Base-by-base conservation (phyloP, 305 asterid genomes). In the Ruellia speciosa region DNA sequence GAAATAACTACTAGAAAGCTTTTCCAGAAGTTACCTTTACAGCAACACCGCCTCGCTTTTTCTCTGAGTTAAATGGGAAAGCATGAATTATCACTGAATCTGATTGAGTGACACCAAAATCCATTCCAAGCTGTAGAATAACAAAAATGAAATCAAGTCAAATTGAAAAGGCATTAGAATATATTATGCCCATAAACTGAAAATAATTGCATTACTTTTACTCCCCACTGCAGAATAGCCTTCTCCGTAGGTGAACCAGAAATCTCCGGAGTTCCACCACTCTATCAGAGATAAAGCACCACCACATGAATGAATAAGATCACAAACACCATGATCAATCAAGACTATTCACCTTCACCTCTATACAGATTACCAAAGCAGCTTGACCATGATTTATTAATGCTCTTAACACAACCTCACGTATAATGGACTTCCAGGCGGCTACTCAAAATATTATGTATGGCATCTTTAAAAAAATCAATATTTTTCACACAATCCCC, bases 181-280 rank as follows among this genome's bases (percentile, higher is more conserved):
- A 18, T 18, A 51, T n/a, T 19, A 16, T n/a, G 45, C 65, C 46
- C 50, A 56, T 16, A 62, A 52, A 65, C 55, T 12, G 14, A 56
- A 51, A 66, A 18, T 37, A 49, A 19, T 8, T 15, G 19, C 58
- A 52, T 70, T 79, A 92, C 96, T 66, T 88, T 81, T 57, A 92
- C 43, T 61, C 81, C 98, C 96, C 96, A 92, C 66, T 84, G 95
- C 64, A 92, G 92, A 74, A 88, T 81, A 66, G 98, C 94, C 76
- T 92, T 92, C 68, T 92, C 98, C 16, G 98, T 92, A 48, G 98
- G 98, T 65, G 98, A 92, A 37, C 98, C 98, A 64, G 98, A 82
- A 62, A 86, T 56, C 78, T 92, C 98, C 48, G 59, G 62, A 58
- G 64, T 75, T 68, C 83, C 96, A 65, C 81, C 95, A 63, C 80